Percentiles rank a stretch among this genome's conserved stretches.
These are phyloP conservation scores for Eutypella sp. DNA, from an alignment of 2,329 filamentous ascomycete genomes.

Conservation along the genomic window DNA sequence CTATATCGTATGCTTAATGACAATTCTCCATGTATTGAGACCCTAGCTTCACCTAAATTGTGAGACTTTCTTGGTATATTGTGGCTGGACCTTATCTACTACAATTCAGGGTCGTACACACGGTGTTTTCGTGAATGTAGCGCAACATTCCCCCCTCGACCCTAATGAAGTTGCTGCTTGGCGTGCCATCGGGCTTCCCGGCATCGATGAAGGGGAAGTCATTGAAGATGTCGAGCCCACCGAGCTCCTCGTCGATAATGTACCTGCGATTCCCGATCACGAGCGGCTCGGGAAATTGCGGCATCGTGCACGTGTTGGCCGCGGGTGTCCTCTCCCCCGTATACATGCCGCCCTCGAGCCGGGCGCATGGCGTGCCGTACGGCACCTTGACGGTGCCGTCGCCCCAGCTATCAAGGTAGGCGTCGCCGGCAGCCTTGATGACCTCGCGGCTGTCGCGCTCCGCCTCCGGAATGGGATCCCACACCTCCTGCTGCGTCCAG, in stretches of 20 bases:
- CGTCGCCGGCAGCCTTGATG: conserved; percentile 19
- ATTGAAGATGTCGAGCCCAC: conserved; percentile 26
- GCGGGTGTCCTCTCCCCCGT: conserved; percentile 14
- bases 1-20: too few relatives aligned
- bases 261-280: conserved; percentile 23
- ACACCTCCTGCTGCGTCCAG: conserved; percentile 10
- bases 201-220: conserved; percentile 25
- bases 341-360: conserved; percentile 26
- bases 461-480: conserved; percentile 11
- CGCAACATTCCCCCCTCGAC: conserved; percentile 24
- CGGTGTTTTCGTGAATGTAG: conserved; percentile 25
- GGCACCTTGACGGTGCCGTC: conserved; percentile 20
- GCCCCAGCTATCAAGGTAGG: conserved; percentile 25
- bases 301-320: conserved; percentile 24
- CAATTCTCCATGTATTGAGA: too few relatives aligned
- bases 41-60: too few relatives aligned
- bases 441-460: conserved; percentile 9
- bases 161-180: conserved; percentile 26
- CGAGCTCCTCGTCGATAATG: conserved; percentile 26
- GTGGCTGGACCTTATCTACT: conserved; percentile 17
- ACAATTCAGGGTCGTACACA: conserved; percentile 18
- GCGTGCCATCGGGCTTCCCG: conserved; percentile 17
- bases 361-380: conserved; percentile 25
- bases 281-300: conserved; percentile 23
- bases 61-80: too few relatives aligned